phyloP scores from a whole-genome alignment of 2,329 filamentous ascomycete species.

The Colletotrichum karsti region DNA sequence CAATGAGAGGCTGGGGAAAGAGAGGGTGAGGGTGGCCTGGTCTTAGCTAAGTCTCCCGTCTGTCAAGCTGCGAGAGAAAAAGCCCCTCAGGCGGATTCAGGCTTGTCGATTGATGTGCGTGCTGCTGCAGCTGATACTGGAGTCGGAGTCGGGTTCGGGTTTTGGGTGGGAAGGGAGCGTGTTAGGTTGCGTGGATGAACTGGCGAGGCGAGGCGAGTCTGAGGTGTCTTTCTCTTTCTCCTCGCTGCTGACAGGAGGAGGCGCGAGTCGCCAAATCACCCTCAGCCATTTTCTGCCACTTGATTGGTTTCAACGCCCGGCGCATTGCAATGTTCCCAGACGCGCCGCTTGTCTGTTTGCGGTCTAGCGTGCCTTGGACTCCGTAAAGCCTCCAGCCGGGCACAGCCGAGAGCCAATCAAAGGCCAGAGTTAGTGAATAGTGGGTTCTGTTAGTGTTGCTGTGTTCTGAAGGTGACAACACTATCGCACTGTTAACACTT shows the following conservation, averaged over 20 bases:
- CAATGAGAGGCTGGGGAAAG: constrained; percentile 1
- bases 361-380: background rate
- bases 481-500: rapidly evolving
- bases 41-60: constrained; percentile 21
- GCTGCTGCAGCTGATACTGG: constrained; percentile 17
- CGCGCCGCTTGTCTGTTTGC: background rate
- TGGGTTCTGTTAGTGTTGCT: background rate
- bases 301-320: constrained; percentile 23
- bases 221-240: background rate
- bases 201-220: background rate
- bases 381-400: background rate
- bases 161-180: no score
- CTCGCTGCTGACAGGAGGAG: background rate
- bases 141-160: background rate
- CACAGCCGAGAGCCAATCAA: background rate
- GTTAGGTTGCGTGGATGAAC: constrained; percentile 5
- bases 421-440: background rate
- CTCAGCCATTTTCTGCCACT: constrained; percentile 7
- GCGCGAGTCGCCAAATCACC: background rate
- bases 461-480: background rate
- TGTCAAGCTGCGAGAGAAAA: no score
- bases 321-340: background rate
- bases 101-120: constrained; percentile 4
- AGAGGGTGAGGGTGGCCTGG: background rate
- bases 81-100: background rate